Conservation (phyloP, 1,284 basidiomycete genomes). For the Melampsora larici-populina region DNA sequence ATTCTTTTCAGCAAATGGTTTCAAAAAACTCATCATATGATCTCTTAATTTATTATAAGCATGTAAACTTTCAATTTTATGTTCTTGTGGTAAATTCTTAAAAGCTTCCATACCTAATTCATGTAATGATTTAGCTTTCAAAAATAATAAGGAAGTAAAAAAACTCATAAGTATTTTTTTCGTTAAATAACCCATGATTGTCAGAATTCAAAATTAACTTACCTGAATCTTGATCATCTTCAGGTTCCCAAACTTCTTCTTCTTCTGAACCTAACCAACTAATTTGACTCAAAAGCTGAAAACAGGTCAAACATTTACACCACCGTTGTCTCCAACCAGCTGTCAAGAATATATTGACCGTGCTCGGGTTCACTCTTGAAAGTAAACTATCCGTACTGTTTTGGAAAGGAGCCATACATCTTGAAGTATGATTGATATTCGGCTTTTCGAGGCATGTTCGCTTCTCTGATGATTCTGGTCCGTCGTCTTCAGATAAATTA, state of each 20-base stretch:
- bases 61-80: conserved; percentile 20
- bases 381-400: neutral
- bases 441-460: too few relatives aligned
- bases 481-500: too few relatives aligned
- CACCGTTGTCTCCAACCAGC: conserved; percentile 26
- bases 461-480: too few relatives aligned
- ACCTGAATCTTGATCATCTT: conserved; percentile 39
- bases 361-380: neutral
- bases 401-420: conserved; percentile 27
- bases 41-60: conserved; percentile 34
- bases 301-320: conserved; percentile 27
- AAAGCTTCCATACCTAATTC: conserved; percentile 39
- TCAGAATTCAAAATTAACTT: neutral
- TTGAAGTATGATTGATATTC: too few relatives aligned
- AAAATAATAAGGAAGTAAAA: neutral
- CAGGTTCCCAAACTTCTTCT: conserved; percentile 42
- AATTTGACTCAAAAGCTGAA: neutral
- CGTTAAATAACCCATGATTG: too few relatives aligned
- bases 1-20: conserved; percentile 22
- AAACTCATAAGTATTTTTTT: neutral
- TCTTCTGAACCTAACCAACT: conserved; percentile 26
- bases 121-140: conserved; percentile 30
- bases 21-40: conserved; percentile 24
- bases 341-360: conserved; percentile 18
- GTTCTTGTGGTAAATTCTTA: conserved; percentile 23